Base-by-base conservation (phyloP, 2,329 filamentous ascomycete species). In the Karstenula rhodostoma region DNA sequence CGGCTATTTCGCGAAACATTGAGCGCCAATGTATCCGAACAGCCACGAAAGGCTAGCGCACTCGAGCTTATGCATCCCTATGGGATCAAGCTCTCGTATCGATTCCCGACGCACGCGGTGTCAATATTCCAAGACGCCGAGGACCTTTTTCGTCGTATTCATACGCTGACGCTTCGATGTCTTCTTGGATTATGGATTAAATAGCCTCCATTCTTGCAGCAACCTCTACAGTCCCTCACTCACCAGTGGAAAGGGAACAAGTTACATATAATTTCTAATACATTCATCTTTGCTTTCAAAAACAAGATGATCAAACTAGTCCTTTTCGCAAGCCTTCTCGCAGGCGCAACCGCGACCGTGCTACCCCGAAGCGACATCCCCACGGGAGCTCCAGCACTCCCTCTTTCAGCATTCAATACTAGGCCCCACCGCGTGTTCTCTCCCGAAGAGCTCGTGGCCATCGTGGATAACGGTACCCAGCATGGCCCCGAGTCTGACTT, bases 341-440 rank as follows among this genome's bases (percentile, higher is more conserved):
- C 37, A 43, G 35, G 37, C 35, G 37, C 51, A 32, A 44, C 51
- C n/a, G 51, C 51, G 3, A 17, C 23, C 23, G 37, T 43, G 37
- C 51, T 54, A 4, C 37, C 51, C 19, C 37, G 51, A 29, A 9
- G 23, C 23, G 51, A 54, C 17, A 44, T 54, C 37, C 51, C 51
- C 17, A 54, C 51, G 9, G 51, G 51, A 3, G 51, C 37, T 32
- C 51, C 35, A 13, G 25, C 15, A 3, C 37, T 54, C 17, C 51
- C 51, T 44, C 51, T 54, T 17, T 54, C 51, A 25, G 51, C 51
- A 22, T 54, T 54, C 37, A 35, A 54, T 4, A 43, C 51, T 19
- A 54, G 29, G 27, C 37, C 35, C 15, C 15, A 13, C 25, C n/a
- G 19, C 4, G 32, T 54, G n/a, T 23, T 54, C 25, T 27, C 51